phyloP scores from a whole-genome alignment of 345 rosid genomes.

The Geranium rotundifolium region DNA sequence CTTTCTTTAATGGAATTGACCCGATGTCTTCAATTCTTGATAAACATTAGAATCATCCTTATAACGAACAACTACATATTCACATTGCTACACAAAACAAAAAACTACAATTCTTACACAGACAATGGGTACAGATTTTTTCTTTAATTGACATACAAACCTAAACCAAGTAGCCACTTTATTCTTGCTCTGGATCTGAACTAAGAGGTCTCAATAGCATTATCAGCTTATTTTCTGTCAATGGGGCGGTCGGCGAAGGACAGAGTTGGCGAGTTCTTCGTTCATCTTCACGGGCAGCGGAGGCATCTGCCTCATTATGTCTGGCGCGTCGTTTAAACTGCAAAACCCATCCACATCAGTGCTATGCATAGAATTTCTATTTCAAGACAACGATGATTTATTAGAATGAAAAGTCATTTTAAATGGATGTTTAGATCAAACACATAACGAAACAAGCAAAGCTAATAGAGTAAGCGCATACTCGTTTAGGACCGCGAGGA shows the following conservation, averaged over 20 bases:
- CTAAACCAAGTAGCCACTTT: too few relatives aligned
- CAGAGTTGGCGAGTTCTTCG: constrained; percentile 56
- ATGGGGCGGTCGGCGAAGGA: constrained; percentile 37
- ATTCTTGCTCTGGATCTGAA: too few relatives aligned
- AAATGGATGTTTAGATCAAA: background rate
- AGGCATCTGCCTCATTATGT: constrained; percentile 84
- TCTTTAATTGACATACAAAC: too few relatives aligned
- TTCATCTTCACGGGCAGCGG: constrained; percentile 71
- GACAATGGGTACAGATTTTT: background rate
- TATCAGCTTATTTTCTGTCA: too few relatives aligned
- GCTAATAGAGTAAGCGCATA: constrained; percentile 19
- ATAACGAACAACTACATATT: background rate
- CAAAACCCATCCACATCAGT: constrained; percentile 6
- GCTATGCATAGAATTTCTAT: background rate
- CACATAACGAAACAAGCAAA: constrained; percentile 4
- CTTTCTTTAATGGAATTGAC: background rate
- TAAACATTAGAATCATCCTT: background rate
- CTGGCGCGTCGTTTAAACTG: constrained; percentile 78
- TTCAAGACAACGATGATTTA: too few relatives aligned
- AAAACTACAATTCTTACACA: background rate
- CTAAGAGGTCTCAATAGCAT: too few relatives aligned
- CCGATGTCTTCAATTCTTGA: background rate
- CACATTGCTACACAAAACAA: background rate
- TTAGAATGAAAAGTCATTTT: too few relatives aligned
- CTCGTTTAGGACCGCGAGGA: constrained; percentile 60